Base-by-base conservation (phyloP, 1,284 basidiomycete genomes). In the Rhodofomes roseus region DNA sequence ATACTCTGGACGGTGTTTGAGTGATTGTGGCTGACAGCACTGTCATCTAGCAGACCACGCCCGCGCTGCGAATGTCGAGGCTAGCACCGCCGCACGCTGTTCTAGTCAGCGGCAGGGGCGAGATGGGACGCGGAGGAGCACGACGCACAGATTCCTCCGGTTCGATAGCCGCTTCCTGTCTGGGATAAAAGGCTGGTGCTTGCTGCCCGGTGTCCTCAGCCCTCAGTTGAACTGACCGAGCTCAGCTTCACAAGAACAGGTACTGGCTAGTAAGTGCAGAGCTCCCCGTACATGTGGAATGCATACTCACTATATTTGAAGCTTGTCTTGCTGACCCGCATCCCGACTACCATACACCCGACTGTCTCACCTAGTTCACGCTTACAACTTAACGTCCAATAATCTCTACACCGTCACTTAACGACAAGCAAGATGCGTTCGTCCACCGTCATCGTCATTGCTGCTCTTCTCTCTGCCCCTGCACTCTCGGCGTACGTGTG, bases 221-320 rank as follows among this genome's bases (percentile, higher is more conserved):
- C 46, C 27, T 58, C 48, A 58, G 51, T 58, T 41, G 56, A 57
- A 29, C 39, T 54, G 48, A 43, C 18, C 37, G 34, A 40, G 57
- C 37, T 20, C 18, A 58, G 29, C 51, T 18, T 43, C 39, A 29
- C 46, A 41, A 29, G 56, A 20, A 40, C 40, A 54, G 40, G 51
- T 53, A 46, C 57, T 54, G 51, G 57, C 25, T 58, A 53, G 51
- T 58, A 27, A 58, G 57, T 58, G 12, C 16, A 12, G 22, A 4
- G 2, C 20, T 56, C 4, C 16, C 4, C 1, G n/a, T 23, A 2
- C 11, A 34, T 34, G 4, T 11, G 31, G 11, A 34, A 16, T 52
- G 25, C 16, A 14, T 0, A 12, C 20, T 48, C 27, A 37, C 22
- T n/a, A 18, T 23, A 9, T 11, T 1, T 31, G 22, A 5, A 52